Conservation (phyloP, 257 asterid genomes). For the Mentha longifolia region DNA sequence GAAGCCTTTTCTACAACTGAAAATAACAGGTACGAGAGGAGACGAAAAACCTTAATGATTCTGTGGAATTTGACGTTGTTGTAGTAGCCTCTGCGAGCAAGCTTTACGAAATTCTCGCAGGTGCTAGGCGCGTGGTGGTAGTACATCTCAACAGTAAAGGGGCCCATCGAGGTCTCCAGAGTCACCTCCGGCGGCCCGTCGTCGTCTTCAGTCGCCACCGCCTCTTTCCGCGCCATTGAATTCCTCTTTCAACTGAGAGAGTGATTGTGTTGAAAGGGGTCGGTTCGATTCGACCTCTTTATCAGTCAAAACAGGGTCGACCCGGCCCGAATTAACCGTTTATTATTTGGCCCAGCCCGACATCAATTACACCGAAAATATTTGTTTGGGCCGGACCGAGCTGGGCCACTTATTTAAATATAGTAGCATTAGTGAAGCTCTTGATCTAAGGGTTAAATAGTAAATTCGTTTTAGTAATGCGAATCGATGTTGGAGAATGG, state of each 20-base stretch:
- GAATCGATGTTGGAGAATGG: too few relatives aligned
- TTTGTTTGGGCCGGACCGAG: too few relatives aligned
- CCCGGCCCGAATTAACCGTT: too few relatives aligned
- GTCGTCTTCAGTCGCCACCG: slow-evolving; percentile 54
- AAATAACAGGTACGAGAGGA: not conserved
- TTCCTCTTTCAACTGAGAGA: not conserved
- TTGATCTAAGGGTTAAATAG: too few relatives aligned
- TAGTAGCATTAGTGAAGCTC: too few relatives aligned
- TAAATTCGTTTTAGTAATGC: too few relatives aligned
- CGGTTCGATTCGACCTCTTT: not conserved
- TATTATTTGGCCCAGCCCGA: too few relatives aligned
- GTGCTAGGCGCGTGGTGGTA: slow-evolving; percentile 92
- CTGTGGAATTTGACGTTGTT: slow-evolving; percentile 89
- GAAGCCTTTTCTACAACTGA: not conserved
- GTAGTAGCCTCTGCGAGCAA: slow-evolving; percentile 92
- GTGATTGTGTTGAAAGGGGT: slow-evolving; percentile 2
- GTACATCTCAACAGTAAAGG: slow-evolving; percentile 90
- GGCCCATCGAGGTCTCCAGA: slow-evolving; percentile 94
- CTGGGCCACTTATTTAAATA: too few relatives aligned
- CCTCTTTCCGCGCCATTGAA: slow-evolving; percentile 41
- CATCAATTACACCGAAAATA: too few relatives aligned
- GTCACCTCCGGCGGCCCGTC: slow-evolving; percentile 96
- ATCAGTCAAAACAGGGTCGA: too few relatives aligned
- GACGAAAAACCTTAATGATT: slow-evolving; percentile 68
- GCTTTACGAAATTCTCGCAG: slow-evolving; percentile 88